Base-by-base conservation (phyloP, 2,329 filamentous ascomycete species). In the Paracoccidioides brasiliensis region DNA sequence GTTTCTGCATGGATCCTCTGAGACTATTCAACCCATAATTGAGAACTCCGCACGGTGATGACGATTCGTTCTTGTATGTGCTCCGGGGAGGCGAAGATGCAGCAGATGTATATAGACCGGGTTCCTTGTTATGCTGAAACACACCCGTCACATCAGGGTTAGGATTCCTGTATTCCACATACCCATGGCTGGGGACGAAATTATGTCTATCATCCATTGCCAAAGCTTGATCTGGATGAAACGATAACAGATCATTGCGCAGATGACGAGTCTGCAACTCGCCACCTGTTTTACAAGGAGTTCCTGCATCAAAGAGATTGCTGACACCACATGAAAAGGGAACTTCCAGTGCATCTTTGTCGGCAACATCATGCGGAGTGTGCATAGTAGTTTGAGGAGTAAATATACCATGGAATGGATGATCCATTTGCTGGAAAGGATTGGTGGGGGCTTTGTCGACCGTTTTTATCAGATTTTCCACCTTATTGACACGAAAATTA, bases 381-480 rank as follows among this genome's bases (percentile, higher is more conserved):
- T 81, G 80, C 68, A 78, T 76, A 61, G 81, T 76, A 67, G 83
- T 74, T 66, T 80, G 83, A 66, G 82, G 77, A 64, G 82, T 79
- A 73, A 85, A 83, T 68, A 84, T 74, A 67, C 79, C 78, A 69
- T 79, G 78, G 69, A 76, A 77, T 57, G 80, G 74, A 65, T 82
- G 80, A 58, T 76, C 71, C 52, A 70, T 70, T 67, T 66, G 64
- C 64, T 66, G 62, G 61, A 67, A 55, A 57, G 63, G 51, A 37
- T 57, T 50, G 10, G 50, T 28, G 44, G 54, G 56, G 54, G 54
- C 56, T 60, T 59, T 56, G 57, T 56, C 49, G 56, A 56, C 58
- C 58, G 59, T 57, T 61, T 59, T 55, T 58, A 58, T 59, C 57
- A 50, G 49, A 30, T 51, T 46, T 54, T 42, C 55, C 38, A 50